Conservation (phyloP, 2,329 filamentous ascomycete genomes). For the Emericellopsis atlantica region DNA sequence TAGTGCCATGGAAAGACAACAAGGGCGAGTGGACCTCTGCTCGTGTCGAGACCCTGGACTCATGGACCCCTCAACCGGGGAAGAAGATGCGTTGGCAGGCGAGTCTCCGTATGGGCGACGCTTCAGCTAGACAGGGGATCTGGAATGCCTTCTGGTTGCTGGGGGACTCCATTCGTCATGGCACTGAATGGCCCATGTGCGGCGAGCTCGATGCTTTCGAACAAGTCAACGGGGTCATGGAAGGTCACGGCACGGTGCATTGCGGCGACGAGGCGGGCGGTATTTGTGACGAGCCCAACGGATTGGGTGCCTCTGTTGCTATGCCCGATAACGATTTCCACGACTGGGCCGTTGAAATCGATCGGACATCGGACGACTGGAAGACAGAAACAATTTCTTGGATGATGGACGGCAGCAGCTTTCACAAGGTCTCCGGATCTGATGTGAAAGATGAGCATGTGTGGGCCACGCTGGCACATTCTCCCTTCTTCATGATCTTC, state of each 20-base stretch:
- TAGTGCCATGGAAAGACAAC: slow-evolving; percentile 29
- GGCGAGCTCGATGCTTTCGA: slow-evolving; percentile 40
- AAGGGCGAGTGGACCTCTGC: slow-evolving; percentile 33
- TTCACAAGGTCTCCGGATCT: slow-evolving; percentile 27
- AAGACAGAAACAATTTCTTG: slow-evolving; percentile 33
- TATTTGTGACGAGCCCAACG: slow-evolving; percentile 32
- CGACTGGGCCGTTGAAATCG: slow-evolving; percentile 32
- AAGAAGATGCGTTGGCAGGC: slow-evolving; percentile 28
- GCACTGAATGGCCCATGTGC: slow-evolving; percentile 32
- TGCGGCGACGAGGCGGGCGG: slow-evolving; percentile 29
- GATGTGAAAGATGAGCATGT: slow-evolving; percentile 24
- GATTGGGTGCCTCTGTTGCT: slow-evolving; percentile 18
- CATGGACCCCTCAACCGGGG: slow-evolving; percentile 28
- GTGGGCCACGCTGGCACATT: slow-evolving; percentile 29
- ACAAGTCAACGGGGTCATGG: slow-evolving; percentile 30
- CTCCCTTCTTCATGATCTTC: slow-evolving; percentile 30
- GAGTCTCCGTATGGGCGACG: slow-evolving; percentile 28
- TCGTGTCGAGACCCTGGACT: slow-evolving; percentile 32
- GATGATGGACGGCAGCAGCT: slow-evolving; percentile 30
- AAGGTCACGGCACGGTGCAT: slow-evolving; percentile 34
- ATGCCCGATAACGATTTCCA: slow-evolving; percentile 36
- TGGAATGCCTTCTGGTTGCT: slow-evolving; percentile 43
- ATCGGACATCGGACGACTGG: slow-evolving; percentile 30
- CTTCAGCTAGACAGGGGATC: slow-evolving; percentile 29
- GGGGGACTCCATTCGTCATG: slow-evolving; percentile 30